Percentiles rank a stretch among this genome's conserved stretches.
These are phyloP conservation scores for Athelia sp. DNA, from an alignment of 1,284 basidiomycete genomes.

Conservation along the genomic window DNA sequence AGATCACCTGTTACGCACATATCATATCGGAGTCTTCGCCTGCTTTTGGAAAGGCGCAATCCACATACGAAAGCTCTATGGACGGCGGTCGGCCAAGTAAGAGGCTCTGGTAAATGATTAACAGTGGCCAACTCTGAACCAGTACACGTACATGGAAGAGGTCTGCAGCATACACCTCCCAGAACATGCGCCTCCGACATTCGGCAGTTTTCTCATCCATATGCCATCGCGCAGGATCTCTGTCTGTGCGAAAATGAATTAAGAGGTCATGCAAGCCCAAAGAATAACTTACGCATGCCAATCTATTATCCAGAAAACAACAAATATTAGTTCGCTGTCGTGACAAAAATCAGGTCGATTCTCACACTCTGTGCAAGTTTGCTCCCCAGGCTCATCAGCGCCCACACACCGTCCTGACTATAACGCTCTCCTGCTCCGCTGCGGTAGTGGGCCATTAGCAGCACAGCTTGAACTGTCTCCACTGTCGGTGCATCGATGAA, in stretches of 20 bases:
- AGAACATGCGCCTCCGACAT: conserved; percentile 41
- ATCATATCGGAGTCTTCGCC: not conserved
- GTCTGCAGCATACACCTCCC: conserved; percentile 46
- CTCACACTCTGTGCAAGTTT: conserved; percentile 46
- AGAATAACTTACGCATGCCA: conserved; percentile 32
- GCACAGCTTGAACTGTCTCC: conserved; percentile 47
- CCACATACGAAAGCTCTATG: conserved; percentile 40
- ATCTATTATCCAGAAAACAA: conserved; percentile 19
- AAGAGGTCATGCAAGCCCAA: not conserved
- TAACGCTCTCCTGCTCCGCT: conserved; percentile 39
- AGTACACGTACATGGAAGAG: conserved; percentile 34
- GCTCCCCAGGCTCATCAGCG: conserved; percentile 40
- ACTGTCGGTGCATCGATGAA: conserved; percentile 45
- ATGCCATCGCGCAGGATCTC: conserved; percentile 47
- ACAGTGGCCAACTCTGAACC: not conserved
- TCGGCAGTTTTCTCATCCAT: conserved; percentile 41
- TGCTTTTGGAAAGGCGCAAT: conserved; percentile 36
- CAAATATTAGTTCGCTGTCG: not conserved
- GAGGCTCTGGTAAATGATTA: conserved; percentile 28
- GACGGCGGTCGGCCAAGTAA: conserved; percentile 43
- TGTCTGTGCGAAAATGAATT: conserved; percentile 27
- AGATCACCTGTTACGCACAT: too few species aligned
- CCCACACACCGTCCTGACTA: conserved; percentile 45
- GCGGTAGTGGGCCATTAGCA: conserved; percentile 51
- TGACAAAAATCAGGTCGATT: conserved; percentile 7